A percentile compares a stretch with the other conserved stretches of the same genome.
Evolutionary conservation across 2,329 filamentous ascomycete genomes (phyloP).

Genomic region (Karstenula rhodostoma): DNA sequence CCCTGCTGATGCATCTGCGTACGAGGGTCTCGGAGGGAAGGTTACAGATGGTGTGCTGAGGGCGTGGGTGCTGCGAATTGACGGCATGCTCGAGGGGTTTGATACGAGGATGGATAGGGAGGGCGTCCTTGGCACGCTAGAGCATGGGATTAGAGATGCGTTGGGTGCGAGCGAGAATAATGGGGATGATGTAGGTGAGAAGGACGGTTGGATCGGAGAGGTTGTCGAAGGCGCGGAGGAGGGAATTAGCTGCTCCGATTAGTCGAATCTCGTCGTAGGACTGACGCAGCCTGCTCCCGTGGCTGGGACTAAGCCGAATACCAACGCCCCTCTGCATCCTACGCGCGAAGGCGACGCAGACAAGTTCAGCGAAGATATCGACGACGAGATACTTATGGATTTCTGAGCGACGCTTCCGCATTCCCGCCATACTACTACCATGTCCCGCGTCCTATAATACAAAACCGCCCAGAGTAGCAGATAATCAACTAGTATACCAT

Average conservation of each 20-base stretch:
- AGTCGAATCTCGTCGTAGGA: neutral
- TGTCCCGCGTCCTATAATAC: no score
- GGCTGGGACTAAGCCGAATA: neutral
- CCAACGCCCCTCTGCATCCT: constrained; percentile 17
- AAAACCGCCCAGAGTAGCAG: no score
- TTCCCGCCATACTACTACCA: no score
- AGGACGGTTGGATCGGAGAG: neutral
- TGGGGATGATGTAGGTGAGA: no score
- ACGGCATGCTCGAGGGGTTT: constrained; percentile 19
- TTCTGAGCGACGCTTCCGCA: neutral
- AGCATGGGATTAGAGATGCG: constrained; percentile 22
- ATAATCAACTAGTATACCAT: no score
- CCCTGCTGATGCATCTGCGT: constrained; percentile 13
- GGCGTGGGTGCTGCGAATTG: constrained; percentile 28
- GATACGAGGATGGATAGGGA: constrained; percentile 19
- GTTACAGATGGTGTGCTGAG: constrained; percentile 17
- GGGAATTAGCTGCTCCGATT: neutral
- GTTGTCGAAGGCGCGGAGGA: constrained; percentile 5
- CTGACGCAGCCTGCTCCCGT: neutral
- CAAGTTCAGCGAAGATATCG: constrained; percentile 19
- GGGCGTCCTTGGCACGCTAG: constrained; percentile 21
- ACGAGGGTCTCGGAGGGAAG: constrained; percentile 20
- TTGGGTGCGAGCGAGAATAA: neutral
- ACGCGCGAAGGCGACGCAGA: constrained; percentile 25
- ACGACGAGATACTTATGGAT: constrained; percentile 2